Conservation (phyloP, 2,329 filamentous ascomycete species). For the Alternaria alternata region DNA sequence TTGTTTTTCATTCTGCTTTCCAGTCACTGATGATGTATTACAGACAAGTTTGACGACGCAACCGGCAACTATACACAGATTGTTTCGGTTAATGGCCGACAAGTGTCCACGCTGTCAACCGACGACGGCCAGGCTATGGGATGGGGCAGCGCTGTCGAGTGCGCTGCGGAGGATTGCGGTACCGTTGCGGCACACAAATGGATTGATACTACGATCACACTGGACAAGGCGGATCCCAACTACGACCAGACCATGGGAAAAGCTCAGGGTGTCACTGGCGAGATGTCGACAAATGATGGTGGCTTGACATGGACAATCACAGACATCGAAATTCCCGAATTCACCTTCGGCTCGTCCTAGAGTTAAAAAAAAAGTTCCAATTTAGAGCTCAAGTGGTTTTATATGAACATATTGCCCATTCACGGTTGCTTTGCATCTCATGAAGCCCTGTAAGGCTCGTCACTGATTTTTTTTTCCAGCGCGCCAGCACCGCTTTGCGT, state of each 20-base stretch:
- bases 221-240: slow-evolving; percentile 47
- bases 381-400: background rate
- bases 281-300: slow-evolving; percentile 52
- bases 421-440: background rate
- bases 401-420: background rate
- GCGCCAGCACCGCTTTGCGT: background rate
- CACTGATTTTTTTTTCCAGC: background rate
- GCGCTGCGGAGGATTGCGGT: slow-evolving; percentile 51
- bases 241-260: slow-evolving; percentile 52
- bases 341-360: slow-evolving; percentile 25
- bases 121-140: slow-evolving; percentile 54
- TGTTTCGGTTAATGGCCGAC: slow-evolving; percentile 49
- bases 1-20: background rate
- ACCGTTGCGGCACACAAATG: slow-evolving; percentile 53
- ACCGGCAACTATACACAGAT: slow-evolving; percentile 54
- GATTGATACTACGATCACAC: slow-evolving; percentile 52
- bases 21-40: background rate
- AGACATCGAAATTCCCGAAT: slow-evolving; percentile 44
- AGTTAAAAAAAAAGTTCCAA: background rate
- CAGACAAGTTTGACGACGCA: slow-evolving; percentile 52
- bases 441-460: background rate
- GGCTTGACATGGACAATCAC: slow-evolving; percentile 57
- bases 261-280: slow-evolving; percentile 52
- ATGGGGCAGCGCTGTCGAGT: slow-evolving; percentile 57
- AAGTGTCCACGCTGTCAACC: slow-evolving; percentile 57